A percentile compares a stretch with the other conserved stretches of the same genome.
Evolutionary conservation across 768 basidiomycete genomes (phyloP).

Genomic region (Amanita pallidorosea): DNA sequence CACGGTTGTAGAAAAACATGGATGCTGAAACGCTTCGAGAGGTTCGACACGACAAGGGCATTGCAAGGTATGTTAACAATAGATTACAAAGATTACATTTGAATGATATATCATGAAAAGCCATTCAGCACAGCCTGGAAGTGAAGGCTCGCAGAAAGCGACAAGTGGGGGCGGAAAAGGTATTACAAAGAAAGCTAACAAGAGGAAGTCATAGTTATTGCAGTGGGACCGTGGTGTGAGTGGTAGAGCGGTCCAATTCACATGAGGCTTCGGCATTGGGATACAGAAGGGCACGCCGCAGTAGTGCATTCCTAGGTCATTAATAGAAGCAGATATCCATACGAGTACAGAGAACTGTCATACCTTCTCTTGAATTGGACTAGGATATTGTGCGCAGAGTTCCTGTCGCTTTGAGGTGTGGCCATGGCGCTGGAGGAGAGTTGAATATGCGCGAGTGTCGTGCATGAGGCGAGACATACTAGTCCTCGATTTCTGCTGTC

Average conservation of each 20-base stretch:
- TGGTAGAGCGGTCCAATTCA: constrained; percentile 1
- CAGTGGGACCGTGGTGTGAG: neutral
- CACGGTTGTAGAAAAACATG: constrained; percentile 52
- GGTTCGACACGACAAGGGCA: constrained; percentile 51
- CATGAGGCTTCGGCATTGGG: constrained; percentile 15
- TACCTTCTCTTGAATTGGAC: constrained; percentile 64
- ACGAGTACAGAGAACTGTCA: constrained; percentile 6
- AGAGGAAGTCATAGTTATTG: neutral
- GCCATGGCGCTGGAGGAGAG: constrained; percentile 12
- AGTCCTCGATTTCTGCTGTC: constrained; percentile 44
- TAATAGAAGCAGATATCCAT: neutral
- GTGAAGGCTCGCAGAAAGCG: constrained; percentile 13
- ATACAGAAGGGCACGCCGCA: constrained; percentile 51
- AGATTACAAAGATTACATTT: neutral
- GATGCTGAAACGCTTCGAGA: constrained; percentile 63
- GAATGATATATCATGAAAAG: constrained; percentile 15
- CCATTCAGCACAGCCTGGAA: constrained; percentile 29
- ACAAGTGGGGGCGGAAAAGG: neutral
- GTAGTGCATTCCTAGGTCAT: constrained; percentile 14
- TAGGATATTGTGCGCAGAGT: constrained; percentile 39
- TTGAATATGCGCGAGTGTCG: neutral
- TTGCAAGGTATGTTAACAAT: constrained; percentile 44
- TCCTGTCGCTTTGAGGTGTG: constrained; percentile 24
- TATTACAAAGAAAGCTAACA: constrained; percentile 7
- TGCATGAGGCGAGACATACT: constrained; percentile 21